Evolutionary conservation across 2,329 filamentous ascomycete genomes (phyloP).

Genomic region (Alternaria hordeiaustralica): DNA sequence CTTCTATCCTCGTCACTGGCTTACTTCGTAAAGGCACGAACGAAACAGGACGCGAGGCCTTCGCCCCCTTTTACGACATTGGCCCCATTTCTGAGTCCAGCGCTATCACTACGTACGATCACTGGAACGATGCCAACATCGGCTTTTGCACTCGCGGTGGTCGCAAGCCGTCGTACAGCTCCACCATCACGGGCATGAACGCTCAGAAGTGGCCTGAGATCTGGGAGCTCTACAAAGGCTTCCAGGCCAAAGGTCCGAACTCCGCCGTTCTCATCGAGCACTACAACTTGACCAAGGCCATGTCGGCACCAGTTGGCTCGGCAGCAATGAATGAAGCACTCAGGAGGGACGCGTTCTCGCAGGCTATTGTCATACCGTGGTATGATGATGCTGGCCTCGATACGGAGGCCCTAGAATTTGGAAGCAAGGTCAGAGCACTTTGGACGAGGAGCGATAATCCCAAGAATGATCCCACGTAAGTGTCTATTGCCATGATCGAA

Average conservation of each 20-base stretch:
- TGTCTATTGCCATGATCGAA: not conserved
- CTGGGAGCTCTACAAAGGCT: constrained; percentile 49
- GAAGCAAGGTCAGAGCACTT: constrained; percentile 36
- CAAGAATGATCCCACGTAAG: constrained; percentile 28
- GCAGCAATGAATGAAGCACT: constrained; percentile 39
- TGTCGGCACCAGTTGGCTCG: constrained; percentile 18
- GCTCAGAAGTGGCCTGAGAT: constrained; percentile 48
- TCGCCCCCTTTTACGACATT: constrained; percentile 46
- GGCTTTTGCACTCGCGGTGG: constrained; percentile 47
- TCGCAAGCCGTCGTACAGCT: constrained; percentile 51
- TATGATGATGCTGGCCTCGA: constrained; percentile 49
- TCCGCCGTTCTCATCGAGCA: constrained; percentile 43
- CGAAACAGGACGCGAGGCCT: constrained; percentile 40
- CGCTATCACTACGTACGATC: constrained; percentile 42
- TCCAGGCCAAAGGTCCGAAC: constrained; percentile 46
- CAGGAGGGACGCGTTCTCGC: constrained; percentile 42
- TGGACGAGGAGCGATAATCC: constrained; percentile 26
- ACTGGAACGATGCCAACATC: constrained; percentile 51
- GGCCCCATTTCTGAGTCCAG: constrained; percentile 31
- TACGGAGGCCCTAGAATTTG: constrained; percentile 44
- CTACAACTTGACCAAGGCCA: constrained; percentile 47
- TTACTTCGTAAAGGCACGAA: constrained; percentile 46
- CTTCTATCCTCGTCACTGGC: constrained; percentile 36
- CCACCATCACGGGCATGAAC: constrained; percentile 44
- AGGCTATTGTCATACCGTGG: constrained; percentile 51